Evolutionary conservation across 805 yeast species (phyloP).

Genomic region (Yamadazyma endophytica): DNA sequence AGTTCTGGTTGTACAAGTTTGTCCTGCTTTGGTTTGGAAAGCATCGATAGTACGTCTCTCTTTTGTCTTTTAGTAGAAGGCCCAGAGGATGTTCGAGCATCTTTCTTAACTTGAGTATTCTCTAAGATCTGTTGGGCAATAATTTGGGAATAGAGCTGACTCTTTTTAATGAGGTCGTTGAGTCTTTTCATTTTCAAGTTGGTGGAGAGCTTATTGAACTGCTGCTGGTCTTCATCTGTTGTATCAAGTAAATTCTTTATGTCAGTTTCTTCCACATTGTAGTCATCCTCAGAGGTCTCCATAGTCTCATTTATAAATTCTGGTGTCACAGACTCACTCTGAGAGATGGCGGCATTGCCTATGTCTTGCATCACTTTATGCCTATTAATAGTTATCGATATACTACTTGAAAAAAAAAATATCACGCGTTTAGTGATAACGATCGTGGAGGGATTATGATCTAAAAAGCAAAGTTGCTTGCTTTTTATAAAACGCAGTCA

Average conservation of each 20-base stretch:
- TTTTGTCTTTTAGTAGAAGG: conserved; percentile 3
- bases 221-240: conserved; percentile 16
- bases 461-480: too few species aligned
- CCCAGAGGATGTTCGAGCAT: neutral
- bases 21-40: conserved; percentile 10
- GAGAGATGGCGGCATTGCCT: too few species aligned
- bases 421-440: too few species aligned
- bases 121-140: conserved; percentile 74
- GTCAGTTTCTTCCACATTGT: too few species aligned
- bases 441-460: too few species aligned
- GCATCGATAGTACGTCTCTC: conserved; percentile 15
- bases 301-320: too few species aligned
- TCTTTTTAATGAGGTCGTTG: conserved; percentile 74
- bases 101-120: conserved; percentile 17
- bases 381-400: too few species aligned
- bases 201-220: conserved; percentile 43
- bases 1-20: conserved; percentile 24
- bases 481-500: too few species aligned
- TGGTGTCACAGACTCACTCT: too few species aligned
- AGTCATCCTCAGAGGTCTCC: too few species aligned
- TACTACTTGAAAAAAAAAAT: too few species aligned
- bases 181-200: conserved; percentile 62
- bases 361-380: too few species aligned
- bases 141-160: conserved; percentile 82
- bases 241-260: conserved; percentile 16